Percentiles rank a stretch among this genome's conserved stretches.
Conservation (phyloP, 1,284 basidiomycete species). For the Apiotrichum brassicae region DNA sequence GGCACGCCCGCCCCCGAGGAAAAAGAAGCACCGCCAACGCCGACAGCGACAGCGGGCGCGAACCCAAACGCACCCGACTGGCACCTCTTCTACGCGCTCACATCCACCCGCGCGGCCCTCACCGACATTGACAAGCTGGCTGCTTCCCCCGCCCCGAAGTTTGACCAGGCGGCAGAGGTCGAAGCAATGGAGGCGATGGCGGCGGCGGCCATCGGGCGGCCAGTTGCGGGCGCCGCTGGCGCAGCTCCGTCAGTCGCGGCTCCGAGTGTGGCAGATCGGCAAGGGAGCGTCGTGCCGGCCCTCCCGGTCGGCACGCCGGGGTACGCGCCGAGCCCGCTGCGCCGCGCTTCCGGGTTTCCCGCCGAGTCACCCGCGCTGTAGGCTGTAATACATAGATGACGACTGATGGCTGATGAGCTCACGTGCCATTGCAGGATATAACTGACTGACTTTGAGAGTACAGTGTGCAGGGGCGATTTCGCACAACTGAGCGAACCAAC, state of each 20-base stretch:
- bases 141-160: slow-evolving; percentile 2
- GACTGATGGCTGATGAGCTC: no score
- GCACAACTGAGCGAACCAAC: no score
- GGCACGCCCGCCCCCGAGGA: no score
- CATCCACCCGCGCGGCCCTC: slow-evolving; percentile 25
- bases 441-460: neutral
- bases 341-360: neutral
- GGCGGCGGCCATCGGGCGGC: slow-evolving; percentile 1
- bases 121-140: slow-evolving; percentile 22
- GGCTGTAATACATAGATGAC: no score
- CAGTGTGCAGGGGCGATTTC: no score
- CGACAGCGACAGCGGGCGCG: neutral
- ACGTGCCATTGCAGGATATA: no score
- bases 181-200: slow-evolving; percentile 11
- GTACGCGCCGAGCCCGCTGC: neutral
- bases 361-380: neutral
- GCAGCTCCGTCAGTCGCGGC: no score
- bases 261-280: neutral
- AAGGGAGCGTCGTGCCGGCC: neutral
- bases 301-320: neutral
- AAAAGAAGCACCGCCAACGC: neutral
- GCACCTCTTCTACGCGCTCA: slow-evolving; percentile 35
- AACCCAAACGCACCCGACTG: no score
- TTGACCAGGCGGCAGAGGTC: slow-evolving; percentile 15
- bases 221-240: neutral